A percentile compares a stretch with the other conserved stretches of the same genome.
Evolutionary conservation across 306 rosid species (phyloP).

Genomic region (Cucumis melo): DNA sequence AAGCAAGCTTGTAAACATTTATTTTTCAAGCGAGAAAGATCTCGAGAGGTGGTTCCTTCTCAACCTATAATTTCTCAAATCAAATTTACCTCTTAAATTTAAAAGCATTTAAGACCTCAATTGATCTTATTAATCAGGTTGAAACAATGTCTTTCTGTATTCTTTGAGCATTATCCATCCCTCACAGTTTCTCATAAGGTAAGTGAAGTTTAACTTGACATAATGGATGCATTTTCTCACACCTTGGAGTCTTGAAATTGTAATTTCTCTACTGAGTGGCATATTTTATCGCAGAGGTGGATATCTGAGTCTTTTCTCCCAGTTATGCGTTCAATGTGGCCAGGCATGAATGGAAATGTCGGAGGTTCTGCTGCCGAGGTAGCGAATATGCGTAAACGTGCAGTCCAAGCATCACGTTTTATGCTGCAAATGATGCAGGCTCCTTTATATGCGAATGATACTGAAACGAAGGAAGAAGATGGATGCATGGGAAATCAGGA

Average conservation of each 20-base stretch:
- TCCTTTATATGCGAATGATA: constrained; percentile 44
- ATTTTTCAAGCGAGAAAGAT: constrained; percentile 42
- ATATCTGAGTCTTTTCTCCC: constrained; percentile 68
- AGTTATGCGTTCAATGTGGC: constrained; percentile 90
- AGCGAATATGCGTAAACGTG: constrained; percentile 78
- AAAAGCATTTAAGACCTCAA: neutral
- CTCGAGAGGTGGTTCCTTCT: constrained; percentile 39
- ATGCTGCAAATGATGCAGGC: constrained; percentile 93
- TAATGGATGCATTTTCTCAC: neutral
- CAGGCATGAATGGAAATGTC: constrained; percentile 59
- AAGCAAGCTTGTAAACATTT: constrained; percentile 58
- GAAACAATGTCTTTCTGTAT: constrained; percentile 83
- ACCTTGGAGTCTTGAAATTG: neutral
- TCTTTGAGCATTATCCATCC: constrained; percentile 88
- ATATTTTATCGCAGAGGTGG: constrained; percentile 38
- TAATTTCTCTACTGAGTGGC: neutral
- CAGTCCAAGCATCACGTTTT: constrained; percentile 86
- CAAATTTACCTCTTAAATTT: neutral
- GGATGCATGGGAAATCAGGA: constrained; percentile 26
- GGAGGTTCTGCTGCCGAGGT: constrained; percentile 45
- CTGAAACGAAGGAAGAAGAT: constrained; percentile 34
- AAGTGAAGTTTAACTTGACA: constrained; percentile 14
- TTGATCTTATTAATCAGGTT: constrained; percentile 32
- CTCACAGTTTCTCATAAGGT: constrained; percentile 71
- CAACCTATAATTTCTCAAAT: neutral